A percentile compares a stretch with the other conserved stretches of the same genome.
Evolutionary conservation across 768 basidiomycete species (phyloP).

Genomic region (Boletus sp.): DNA sequence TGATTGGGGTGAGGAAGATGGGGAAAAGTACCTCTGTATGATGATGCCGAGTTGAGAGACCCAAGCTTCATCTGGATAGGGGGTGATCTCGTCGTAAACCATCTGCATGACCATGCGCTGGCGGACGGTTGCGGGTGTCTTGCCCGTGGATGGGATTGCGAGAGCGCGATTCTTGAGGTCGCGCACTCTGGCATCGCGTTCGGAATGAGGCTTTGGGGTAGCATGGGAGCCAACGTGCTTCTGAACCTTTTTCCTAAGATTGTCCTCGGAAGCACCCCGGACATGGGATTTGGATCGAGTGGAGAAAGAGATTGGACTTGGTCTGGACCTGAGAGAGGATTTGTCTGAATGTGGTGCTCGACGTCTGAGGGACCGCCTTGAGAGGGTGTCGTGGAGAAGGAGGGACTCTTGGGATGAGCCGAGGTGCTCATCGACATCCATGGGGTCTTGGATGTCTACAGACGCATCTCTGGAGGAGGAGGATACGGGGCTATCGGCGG

Average conservation of each 20-base stretch:
- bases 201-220: conserved; percentile 23
- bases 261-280: conserved; percentile 28
- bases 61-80: conserved; percentile 64
- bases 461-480: conserved; percentile 35
- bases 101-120: conserved; percentile 60
- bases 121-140: conserved; percentile 51
- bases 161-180: conserved; percentile 32
- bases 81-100: conserved; percentile 64
- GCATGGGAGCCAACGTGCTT: conserved; percentile 22
- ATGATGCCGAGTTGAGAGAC: conserved; percentile 56
- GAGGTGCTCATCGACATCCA: conserved; percentile 26
- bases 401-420: conserved; percentile 29
- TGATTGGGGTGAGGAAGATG: neutral
- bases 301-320: conserved; percentile 20
- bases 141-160: conserved; percentile 34
- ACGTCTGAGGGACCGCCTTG: conserved; percentile 30
- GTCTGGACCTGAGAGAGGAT: conserved; percentile 26
- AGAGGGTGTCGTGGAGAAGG: conserved; percentile 20
- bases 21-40: conserved; percentile 46
- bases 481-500: conserved; percentile 30
- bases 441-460: conserved; percentile 26
- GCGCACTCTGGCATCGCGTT: conserved; percentile 32
- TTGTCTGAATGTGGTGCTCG: conserved; percentile 22
- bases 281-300: conserved; percentile 26
- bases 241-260: conserved; percentile 26